phyloP scores from a whole-genome alignment of 139 green algal species.

The Volvox reticuliferus region DNA sequence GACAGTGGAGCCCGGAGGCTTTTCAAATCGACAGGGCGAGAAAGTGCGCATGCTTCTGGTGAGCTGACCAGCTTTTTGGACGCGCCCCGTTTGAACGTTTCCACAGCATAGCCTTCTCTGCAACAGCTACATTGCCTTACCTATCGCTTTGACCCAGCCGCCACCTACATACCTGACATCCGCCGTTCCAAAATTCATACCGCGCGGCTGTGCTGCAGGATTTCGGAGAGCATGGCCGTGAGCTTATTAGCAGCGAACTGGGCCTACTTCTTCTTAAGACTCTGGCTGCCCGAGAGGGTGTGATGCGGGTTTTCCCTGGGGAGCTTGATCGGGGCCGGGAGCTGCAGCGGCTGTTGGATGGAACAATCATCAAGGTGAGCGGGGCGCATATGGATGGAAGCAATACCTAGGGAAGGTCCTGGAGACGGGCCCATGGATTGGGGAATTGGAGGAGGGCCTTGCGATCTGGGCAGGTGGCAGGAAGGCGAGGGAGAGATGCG shows the following conservation, averaged over 20 bases:
- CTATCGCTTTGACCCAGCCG: too few relatives aligned
- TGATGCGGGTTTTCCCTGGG: conserved; percentile 20
- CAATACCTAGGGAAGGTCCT: too few relatives aligned
- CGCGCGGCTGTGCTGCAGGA: conserved; percentile 57
- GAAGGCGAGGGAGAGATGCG: too few relatives aligned
- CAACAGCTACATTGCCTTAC: too few relatives aligned
- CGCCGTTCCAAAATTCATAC: too few relatives aligned
- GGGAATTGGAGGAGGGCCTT: too few relatives aligned
- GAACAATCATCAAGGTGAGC: conserved; percentile 72
- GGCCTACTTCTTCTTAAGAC: conserved; percentile 81
- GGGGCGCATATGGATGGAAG: too few relatives aligned
- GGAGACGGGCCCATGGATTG: too few relatives aligned
- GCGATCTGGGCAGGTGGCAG: too few relatives aligned
- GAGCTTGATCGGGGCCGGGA: conserved; percentile 19
- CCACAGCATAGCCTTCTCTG: too few relatives aligned
- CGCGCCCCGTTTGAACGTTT: too few relatives aligned
- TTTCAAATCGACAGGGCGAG: conserved; percentile 48
- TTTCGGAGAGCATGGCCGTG: conserved; percentile 95
- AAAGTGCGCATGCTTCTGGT: conserved; percentile 77
- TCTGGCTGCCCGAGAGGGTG: conserved; percentile 62
- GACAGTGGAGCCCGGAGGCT: conserved; percentile 73
- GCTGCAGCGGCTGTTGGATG: conserved; percentile 60
- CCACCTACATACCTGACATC: too few relatives aligned
- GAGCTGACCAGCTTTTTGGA: not conserved
- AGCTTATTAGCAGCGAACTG: conserved; percentile 90